phyloP scores from a whole-genome alignment of 768 basidiomycete genomes.

The Trametes coccinea region DNA sequence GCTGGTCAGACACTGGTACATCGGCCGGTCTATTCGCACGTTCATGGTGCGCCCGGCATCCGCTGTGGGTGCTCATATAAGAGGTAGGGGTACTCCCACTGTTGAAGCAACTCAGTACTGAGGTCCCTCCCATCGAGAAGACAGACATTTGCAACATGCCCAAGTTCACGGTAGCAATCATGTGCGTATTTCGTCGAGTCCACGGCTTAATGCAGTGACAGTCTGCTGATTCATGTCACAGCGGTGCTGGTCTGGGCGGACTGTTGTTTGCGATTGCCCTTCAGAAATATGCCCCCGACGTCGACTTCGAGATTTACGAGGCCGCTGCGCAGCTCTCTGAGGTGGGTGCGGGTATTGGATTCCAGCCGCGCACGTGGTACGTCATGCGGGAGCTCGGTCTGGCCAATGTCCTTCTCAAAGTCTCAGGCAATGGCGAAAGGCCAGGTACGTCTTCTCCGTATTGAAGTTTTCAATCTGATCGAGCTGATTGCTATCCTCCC shows the following conservation, averaged over 20 bases:
- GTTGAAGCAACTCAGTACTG: too few relatives aligned
- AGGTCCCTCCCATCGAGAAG: too few relatives aligned
- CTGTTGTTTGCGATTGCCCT: constrained; percentile 22
- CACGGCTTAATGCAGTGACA: not conserved
- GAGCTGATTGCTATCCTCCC: not conserved
- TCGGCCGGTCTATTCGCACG: not conserved
- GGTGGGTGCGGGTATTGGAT: constrained; percentile 24
- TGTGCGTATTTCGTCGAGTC: not conserved
- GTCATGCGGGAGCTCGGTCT: constrained; percentile 16
- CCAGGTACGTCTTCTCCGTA: not conserved
- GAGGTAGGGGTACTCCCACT: too few relatives aligned
- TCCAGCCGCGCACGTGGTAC: constrained; percentile 17
- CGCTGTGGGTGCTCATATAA: too few relatives aligned
- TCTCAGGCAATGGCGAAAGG: not conserved
- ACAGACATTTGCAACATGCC: not conserved
- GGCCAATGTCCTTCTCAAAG: not conserved
- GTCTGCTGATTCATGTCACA: not conserved
- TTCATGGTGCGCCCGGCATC: too few relatives aligned
- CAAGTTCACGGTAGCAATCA: constrained; percentile 8
- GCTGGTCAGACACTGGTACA: not conserved
- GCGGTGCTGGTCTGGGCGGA: constrained; percentile 26
- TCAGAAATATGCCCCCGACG: constrained; percentile 13
- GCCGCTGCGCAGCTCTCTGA: constrained; percentile 15
- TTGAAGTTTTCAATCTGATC: not conserved
- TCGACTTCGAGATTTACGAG: constrained; percentile 28